Evolutionary conservation across 495 filamentous ascomycete genomes (phyloP).

Genomic region (Aspergillus olivimuriae): DNA sequence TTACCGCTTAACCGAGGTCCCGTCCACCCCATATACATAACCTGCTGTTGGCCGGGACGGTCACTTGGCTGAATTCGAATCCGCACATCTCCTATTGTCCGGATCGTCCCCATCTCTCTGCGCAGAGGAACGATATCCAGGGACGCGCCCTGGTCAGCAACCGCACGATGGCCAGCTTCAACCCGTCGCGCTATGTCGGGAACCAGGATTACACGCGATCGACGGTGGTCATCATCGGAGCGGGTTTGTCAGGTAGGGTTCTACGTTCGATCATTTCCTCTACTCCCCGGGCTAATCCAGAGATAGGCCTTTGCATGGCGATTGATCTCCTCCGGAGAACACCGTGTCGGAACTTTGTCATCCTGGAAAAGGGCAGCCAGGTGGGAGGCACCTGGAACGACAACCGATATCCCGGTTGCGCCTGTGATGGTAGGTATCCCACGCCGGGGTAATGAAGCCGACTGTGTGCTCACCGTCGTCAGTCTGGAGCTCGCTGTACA

Average conservation of each 20-base stretch:
- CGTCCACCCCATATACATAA: neutral
- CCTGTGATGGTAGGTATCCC: slow-evolving; percentile 39
- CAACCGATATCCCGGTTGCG: slow-evolving; percentile 48
- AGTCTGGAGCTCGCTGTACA: slow-evolving; percentile 50
- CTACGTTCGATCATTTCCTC: no score
- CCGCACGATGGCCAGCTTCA: neutral
- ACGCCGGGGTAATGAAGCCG: neutral
- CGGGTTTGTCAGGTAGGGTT: slow-evolving; percentile 37
- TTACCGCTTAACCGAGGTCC: neutral
- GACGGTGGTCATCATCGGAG: slow-evolving; percentile 50
- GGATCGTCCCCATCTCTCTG: no score
- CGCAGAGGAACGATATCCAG: no score
- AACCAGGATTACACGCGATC: slow-evolving; percentile 34
- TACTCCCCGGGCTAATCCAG: no score
- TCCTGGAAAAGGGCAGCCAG: slow-evolving; percentile 47
- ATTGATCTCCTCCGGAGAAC: slow-evolving; percentile 50
- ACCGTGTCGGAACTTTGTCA: slow-evolving; percentile 48
- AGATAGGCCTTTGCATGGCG: slow-evolving; percentile 51
- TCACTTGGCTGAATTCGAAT: no score
- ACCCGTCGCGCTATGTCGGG: slow-evolving; percentile 6
- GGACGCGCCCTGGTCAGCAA: no score
- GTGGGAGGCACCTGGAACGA: slow-evolving; percentile 54
- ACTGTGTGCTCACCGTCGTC: no score
- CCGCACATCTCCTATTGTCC: no score
- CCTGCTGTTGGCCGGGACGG: neutral